Base-by-base conservation (phyloP, 768 basidiomycete species). In the Naganishia vishniacii region DNA sequence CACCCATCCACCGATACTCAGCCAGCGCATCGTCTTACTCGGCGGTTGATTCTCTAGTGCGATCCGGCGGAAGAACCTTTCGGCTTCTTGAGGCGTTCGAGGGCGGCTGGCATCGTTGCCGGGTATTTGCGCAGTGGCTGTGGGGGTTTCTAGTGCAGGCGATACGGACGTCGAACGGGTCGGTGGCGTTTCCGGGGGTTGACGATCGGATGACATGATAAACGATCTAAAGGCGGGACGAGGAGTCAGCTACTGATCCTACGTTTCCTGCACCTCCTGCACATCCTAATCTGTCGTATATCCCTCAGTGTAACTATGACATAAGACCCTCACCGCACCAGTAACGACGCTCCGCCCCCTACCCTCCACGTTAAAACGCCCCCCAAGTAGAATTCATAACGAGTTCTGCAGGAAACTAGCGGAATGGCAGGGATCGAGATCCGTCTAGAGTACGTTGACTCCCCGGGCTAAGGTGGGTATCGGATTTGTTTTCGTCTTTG, bases 281-380 rank as follows among this genome's bases (percentile, higher is more conserved):
- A 46, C 5, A 23, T 60, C 59, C 46, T 7, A 2, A 16, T 3
- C 34, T 0, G 29, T 15, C 11, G n/a, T 6, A 20, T 62, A 47
- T 51, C 62, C 49, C 62, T 63, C 62, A 45, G 62, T 63, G 62
- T 63, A 63, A 63, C 62, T 63, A 63, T 63, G 62, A 63, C 62
- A 63, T 49, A 46, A 49, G 13, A 42, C 48, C 62, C 40, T 63
- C 62, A 63, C 4, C 13, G 62, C 62, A 45, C 61, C 62, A 51
- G 62, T 62, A 44, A 37, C 62, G 62, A 63, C 62, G 18, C 41
- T 28, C 23, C 37, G 37, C 48, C 62, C 61, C 48, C 41, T 28
- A 9, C 11, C 48, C 49, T 32, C 62, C 51, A 51, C 41, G 48
- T 63, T 45, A 25, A 8, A 29, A 49, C 37, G 29, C 62, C 23